Percentiles rank a stretch among this genome's conserved stretches.
These are phyloP conservation scores for Chlorella sp. DNA, from an alignment of 139 green algal genomes.

Conservation along the genomic window DNA sequence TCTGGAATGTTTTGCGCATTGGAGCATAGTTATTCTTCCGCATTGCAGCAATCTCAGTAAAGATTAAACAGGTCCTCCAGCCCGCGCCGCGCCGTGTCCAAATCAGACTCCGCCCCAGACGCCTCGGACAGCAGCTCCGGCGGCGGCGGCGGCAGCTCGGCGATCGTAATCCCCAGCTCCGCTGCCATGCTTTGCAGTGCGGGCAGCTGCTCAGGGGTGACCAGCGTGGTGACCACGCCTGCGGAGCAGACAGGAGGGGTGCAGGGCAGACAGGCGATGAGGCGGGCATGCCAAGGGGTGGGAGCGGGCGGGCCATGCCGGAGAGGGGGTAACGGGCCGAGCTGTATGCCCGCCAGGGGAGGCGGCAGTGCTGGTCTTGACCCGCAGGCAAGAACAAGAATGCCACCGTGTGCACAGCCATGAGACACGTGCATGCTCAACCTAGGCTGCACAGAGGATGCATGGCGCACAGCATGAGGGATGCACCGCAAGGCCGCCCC, in stretches of 20 bases:
- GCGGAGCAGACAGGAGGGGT: neutral
- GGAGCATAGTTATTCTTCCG: no score
- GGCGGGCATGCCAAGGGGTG: neutral
- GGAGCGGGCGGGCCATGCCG: neutral
- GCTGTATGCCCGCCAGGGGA: no score
- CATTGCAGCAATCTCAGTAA: no score
- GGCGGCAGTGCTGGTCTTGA: no score
- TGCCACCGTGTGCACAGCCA: no score
- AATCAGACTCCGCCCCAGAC: slow-evolving; percentile 28
- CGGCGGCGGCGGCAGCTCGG: slow-evolving; percentile 29
- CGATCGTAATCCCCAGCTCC: slow-evolving; percentile 59
- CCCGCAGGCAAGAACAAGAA: no score
- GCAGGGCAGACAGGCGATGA: no score
- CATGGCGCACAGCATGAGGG: no score
- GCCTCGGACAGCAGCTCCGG: slow-evolving; percentile 14
- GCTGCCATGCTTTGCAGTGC: slow-evolving; percentile 55
- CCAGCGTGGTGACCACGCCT: slow-evolving; percentile 72
- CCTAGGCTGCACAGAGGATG: neutral
- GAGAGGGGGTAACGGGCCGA: neutral
- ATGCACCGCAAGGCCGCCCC: no score
- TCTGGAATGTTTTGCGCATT: no score
- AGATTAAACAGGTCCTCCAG: slow-evolving; percentile 83
- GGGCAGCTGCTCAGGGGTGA: slow-evolving; percentile 59
- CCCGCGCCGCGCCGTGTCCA: slow-evolving; percentile 57
- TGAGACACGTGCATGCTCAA: no score